These are phyloP conservation scores for Trypanosoma caninum DNA, from an alignment of 208 protist species.

Conservation along the genomic window DNA sequence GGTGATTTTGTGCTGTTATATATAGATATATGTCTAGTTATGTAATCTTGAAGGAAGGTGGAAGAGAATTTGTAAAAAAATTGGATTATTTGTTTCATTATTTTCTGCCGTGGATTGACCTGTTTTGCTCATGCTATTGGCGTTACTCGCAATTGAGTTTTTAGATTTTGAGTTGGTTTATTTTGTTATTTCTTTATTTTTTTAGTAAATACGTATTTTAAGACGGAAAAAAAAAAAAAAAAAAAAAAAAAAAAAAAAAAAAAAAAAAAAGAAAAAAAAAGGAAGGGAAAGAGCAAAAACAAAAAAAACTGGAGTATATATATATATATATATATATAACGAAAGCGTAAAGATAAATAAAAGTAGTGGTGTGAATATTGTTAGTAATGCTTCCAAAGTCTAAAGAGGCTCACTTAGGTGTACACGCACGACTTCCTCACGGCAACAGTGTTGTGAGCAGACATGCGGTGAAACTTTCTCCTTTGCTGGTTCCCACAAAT, in stretches of 20 bases:
- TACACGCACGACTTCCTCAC: background rate
- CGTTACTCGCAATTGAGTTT: no score
- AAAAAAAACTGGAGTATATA: background rate
- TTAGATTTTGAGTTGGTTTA: no score
- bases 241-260: background rate
- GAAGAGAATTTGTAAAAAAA: no score
- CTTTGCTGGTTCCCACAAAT: background rate
- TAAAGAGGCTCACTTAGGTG: background rate
- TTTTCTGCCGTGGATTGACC: no score
- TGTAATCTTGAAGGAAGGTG: no score
- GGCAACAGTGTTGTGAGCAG: no score
- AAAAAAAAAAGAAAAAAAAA: background rate
- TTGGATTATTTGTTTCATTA: no score
- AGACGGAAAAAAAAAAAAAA: slow-evolving; percentile 4
- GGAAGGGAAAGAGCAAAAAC: background rate
- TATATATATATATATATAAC: slow-evolving; percentile 12
- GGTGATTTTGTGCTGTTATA: slow-evolving; percentile 3
- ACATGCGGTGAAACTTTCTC: background rate
- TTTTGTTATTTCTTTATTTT: background rate
- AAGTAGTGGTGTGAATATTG: no score
- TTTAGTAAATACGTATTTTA: no score
- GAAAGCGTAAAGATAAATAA: no score
- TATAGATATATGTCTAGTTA: no score
- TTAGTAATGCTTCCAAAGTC: slow-evolving; percentile 8
- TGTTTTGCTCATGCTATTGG: no score